phyloP scores from a whole-genome alignment of 164 flowering plant genomes.

The Paratinospora sagittata region DNA sequence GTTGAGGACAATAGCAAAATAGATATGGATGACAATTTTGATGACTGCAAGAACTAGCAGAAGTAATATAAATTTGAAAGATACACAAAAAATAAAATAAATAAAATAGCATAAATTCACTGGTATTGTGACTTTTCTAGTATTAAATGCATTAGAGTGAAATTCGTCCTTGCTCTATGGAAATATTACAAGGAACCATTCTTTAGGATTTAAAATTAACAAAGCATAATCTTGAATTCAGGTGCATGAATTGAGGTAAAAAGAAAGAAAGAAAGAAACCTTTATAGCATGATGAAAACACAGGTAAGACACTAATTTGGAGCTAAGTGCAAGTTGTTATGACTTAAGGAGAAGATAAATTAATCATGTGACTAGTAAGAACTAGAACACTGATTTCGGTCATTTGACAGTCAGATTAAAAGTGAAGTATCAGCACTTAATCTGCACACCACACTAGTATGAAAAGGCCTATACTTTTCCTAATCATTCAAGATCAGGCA shows the following conservation, averaged over 20 bases:
- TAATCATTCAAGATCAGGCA: background rate
- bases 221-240: background rate
- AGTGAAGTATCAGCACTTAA: background rate
- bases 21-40: background rate
- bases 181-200: background rate
- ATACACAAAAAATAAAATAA: background rate
- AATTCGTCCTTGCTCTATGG: background rate
- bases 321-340: background rate
- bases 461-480: no score
- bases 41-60: background rate
- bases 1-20: constrained; percentile 28
- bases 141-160: background rate
- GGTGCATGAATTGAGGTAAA: background rate
- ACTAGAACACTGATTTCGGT: no score
- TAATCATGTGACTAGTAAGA: background rate
- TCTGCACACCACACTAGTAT: no score
- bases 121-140: background rate
- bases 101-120: background rate
- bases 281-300: no score
- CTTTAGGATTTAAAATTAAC: background rate
- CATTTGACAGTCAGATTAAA: background rate
- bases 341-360: background rate
- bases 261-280: no score
- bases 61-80: background rate
- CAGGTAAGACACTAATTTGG: no score